Base-by-base conservation (phyloP, 2,329 filamentous ascomycete species). In the Colletotrichum sp. region DNA sequence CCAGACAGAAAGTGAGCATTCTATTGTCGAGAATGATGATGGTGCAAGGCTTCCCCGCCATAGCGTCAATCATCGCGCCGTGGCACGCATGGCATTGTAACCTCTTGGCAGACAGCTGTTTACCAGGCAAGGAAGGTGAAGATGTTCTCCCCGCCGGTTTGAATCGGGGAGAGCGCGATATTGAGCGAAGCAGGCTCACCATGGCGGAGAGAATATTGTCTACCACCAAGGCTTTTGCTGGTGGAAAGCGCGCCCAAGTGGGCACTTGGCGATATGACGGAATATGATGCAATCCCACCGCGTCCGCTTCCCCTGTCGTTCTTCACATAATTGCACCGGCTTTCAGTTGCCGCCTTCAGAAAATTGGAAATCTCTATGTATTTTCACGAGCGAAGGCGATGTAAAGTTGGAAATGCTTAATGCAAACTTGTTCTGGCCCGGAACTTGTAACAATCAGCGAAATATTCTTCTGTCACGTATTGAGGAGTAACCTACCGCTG, bases 31-130 rank as follows among this genome's bases (percentile, higher is more conserved):
- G 12, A 4, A 65, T 8, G 36, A 55, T 64, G 21, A 72, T 72
- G 52, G 7, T 68, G 63, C 62, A 36, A 72, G 26, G 60, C 21
- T 16, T 68, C 49, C 26, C 70, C 63, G 63, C 62, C 63, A 72
- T 68, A 63, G 62, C 63, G 70, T 72, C 34, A 67, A 59, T 9
- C 26, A 60, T 62, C 52, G 49, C 36, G 63, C n/a, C 70, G 63
- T 68, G 63, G 49, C 36, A 49, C 39, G 39, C 49, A 28, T 36
- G 26, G 63, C 32, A 24, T 6, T 62, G 63, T 24, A 60, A 68
- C 63, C 49, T 62, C 70, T 72, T 52, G 63, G 70, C 63, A 10
- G 9, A 13, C 24, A 68, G 70, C 62, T 68, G 3, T 9, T 59
- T 60, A 26, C 66, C 52, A 7, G 7, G 44, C 52, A 1, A 7